phyloP scores from a whole-genome alignment of 1,139 yeast species.

The Meyerozyma elateridarum region DNA sequence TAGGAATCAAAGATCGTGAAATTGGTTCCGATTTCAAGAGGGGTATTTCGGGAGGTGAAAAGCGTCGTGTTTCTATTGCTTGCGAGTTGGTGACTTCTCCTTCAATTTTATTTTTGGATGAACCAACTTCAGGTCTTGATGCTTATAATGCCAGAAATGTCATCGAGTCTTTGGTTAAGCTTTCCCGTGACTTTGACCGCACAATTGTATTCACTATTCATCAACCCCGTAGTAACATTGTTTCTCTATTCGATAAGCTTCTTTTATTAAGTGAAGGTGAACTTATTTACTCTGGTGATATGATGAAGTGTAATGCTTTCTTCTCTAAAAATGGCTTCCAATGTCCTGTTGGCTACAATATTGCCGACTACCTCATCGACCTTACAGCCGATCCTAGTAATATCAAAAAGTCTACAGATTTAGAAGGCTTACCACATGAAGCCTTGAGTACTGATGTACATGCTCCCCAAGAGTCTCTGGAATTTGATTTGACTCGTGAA shows the following conservation, averaged over 20 bases:
- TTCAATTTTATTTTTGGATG: constrained; percentile 73
- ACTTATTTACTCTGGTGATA: constrained; percentile 81
- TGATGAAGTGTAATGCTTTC: constrained; percentile 65
- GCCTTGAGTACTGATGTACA: constrained; percentile 19
- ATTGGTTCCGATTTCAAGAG: constrained; percentile 87
- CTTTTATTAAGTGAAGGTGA: constrained; percentile 80
- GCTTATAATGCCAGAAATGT: constrained; percentile 92
- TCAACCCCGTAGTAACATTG: constrained; percentile 97
- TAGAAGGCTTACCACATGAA: constrained; percentile 19
- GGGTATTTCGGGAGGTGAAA: constrained; percentile 95
- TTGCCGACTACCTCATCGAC: constrained; percentile 91
- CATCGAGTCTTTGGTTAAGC: constrained; percentile 72
- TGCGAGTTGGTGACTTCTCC: constrained; percentile 88
- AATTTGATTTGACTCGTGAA: constrained; percentile 64
- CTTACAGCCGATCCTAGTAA: constrained; percentile 65
- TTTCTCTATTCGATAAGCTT: constrained; percentile 80
- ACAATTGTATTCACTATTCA: constrained; percentile 92
- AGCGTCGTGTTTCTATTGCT: constrained; percentile 83
- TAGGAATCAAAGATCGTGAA: constrained; percentile 74
- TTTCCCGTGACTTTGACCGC: constrained; percentile 76
- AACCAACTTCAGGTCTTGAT: constrained; percentile 93
- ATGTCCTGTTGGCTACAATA: constrained; percentile 86
- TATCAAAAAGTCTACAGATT: constrained; percentile 18
- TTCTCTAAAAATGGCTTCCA: constrained; percentile 70
- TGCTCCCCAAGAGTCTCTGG: constrained; percentile 29